Percentiles rank a stretch among this genome's conserved stretches.
Conservation (phyloP, 352 stramenopile species). For the Phytophthora hibernalis region DNA sequence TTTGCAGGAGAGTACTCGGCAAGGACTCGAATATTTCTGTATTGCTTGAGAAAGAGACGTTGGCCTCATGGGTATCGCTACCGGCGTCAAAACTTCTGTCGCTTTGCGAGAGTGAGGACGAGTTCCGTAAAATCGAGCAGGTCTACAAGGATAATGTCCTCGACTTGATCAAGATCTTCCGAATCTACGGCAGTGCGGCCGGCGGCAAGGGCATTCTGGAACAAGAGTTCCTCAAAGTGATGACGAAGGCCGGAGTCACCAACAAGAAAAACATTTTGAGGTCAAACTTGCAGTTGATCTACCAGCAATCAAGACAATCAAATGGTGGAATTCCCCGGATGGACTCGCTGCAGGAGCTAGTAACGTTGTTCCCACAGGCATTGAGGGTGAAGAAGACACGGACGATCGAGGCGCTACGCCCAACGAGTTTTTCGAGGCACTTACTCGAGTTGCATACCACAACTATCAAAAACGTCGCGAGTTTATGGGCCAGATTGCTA, state of each 20-base stretch:
- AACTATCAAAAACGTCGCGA: slow-evolving; percentile 74
- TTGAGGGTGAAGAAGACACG: slow-evolving; percentile 49
- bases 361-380: slow-evolving; percentile 1
- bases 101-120: slow-evolving; percentile 70
- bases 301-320: slow-evolving; percentile 64
- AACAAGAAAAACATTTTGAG: slow-evolving; percentile 85
- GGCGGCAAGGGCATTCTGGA: slow-evolving; percentile 78
- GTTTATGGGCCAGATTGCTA: slow-evolving; percentile 42
- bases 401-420: slow-evolving; percentile 73
- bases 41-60: slow-evolving; percentile 71
- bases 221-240: slow-evolving; percentile 86
- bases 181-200: slow-evolving; percentile 68
- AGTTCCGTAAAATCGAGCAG: slow-evolving; percentile 64
- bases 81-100: slow-evolving; percentile 53
- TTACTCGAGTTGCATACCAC: slow-evolving; percentile 74
- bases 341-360: slow-evolving; percentile 11
- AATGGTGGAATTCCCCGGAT: slow-evolving; percentile 27
- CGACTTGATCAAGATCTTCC: slow-evolving; percentile 84
- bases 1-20: slow-evolving; percentile 63
- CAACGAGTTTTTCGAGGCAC: slow-evolving; percentile 84
- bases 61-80: slow-evolving; percentile 66
- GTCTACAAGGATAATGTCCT: slow-evolving; percentile 82
- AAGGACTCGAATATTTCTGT: slow-evolving; percentile 81
- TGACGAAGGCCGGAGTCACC: slow-evolving; percentile 76
- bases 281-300: slow-evolving; percentile 77